Evolutionary conservation across 2,329 filamentous ascomycete genomes (phyloP).

Genomic region (Volutella citrinella): DNA sequence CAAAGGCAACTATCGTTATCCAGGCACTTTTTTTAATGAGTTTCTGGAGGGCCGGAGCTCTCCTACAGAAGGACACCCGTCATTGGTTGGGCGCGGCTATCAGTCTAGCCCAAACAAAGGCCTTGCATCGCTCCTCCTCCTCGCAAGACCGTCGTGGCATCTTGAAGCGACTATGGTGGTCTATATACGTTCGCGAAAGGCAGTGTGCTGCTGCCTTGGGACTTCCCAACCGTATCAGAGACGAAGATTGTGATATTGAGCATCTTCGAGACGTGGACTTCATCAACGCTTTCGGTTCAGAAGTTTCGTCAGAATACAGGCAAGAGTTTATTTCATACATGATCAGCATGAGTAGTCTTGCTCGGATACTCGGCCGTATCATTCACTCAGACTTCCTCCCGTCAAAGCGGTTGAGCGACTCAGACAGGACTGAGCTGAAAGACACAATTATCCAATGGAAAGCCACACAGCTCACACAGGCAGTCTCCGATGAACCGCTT

Average conservation of each 20-base stretch:
- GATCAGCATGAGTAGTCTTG: too few species aligned
- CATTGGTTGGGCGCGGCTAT: conserved; percentile 45
- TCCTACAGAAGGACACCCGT: conserved; percentile 37
- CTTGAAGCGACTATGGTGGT: conserved; percentile 46
- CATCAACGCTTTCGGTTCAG: conserved; percentile 10
- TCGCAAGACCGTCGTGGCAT: conserved; percentile 20
- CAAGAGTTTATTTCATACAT: not conserved
- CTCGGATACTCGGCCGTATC: conserved; percentile 23
- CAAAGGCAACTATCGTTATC: conserved; percentile 40
- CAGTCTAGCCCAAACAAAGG: conserved; percentile 42
- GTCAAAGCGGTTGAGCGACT: conserved; percentile 15
- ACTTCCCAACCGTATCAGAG: conserved; percentile 43
- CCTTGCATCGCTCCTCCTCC: conserved; percentile 32
- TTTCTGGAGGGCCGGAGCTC: conserved; percentile 46
- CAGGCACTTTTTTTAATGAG: conserved; percentile 48
- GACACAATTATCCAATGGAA: conserved; percentile 39
- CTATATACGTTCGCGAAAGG: conserved; percentile 46
- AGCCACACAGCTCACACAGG: conserved; percentile 14
- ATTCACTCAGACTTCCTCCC: conserved; percentile 14
- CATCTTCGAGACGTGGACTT: conserved; percentile 18
- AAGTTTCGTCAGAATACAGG: not conserved
- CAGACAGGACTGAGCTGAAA: conserved; percentile 31
- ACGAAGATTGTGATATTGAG: conserved; percentile 46
- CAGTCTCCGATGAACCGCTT: conserved; percentile 23
- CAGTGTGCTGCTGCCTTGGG: conserved; percentile 44